These are phyloP conservation scores for Globisporangium alternatum DNA, from an alignment of 352 stramenopile genomes.

Conservation along the genomic window DNA sequence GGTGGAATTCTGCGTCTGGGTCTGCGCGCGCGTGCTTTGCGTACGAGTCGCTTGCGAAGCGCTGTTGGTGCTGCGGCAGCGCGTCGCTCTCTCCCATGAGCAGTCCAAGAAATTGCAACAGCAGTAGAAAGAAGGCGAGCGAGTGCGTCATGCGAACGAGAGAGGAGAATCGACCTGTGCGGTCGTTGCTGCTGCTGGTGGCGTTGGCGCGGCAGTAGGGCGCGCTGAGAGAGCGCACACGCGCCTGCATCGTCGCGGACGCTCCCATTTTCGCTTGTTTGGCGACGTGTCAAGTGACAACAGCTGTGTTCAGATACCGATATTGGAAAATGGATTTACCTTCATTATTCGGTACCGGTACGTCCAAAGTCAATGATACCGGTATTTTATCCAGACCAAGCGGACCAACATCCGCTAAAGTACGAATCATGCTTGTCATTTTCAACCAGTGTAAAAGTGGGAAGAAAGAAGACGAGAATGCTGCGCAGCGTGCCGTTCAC, in stretches of 20 bases:
- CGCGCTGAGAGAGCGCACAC: neutral
- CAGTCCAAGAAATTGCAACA: neutral
- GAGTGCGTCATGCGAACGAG: neutral
- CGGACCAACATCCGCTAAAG: neutral
- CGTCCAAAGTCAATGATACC: too few species aligned
- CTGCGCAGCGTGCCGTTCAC: constrained; percentile 61
- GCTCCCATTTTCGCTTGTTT: neutral
- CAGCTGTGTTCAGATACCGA: too few species aligned
- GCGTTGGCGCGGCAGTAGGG: neutral
- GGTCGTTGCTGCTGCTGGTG: neutral
- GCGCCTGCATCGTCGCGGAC: neutral
- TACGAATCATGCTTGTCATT: neutral
- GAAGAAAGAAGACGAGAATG: constrained; percentile 27
- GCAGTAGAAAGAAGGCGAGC: neutral
- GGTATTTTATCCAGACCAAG: too few species aligned
- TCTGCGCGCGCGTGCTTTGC: constrained; percentile 24
- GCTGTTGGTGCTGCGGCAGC: constrained; percentile 9
- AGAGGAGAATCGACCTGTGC: neutral
- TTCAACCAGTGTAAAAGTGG: neutral
- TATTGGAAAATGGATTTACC: too few species aligned
- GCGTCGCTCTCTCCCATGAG: constrained; percentile 6
- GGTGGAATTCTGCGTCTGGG: constrained; percentile 39
- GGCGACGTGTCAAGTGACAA: constrained; percentile 5
- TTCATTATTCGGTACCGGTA: too few species aligned
- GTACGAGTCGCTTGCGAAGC: constrained; percentile 32